Base-by-base conservation (phyloP, 306 rosid species). In the Dryas alaskensis region DNA sequence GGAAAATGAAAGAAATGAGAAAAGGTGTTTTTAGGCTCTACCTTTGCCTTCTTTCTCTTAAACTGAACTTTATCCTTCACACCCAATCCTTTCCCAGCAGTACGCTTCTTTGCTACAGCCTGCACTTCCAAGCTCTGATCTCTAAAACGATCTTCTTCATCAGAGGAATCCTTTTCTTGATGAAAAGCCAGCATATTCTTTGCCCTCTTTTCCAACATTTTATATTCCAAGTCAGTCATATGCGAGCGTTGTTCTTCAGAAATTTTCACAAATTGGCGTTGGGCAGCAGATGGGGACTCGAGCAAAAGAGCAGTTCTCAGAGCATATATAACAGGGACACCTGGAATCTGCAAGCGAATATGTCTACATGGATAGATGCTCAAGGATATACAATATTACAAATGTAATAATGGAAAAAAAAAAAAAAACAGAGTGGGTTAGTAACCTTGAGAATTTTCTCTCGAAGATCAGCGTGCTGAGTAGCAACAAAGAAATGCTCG, bases 1-100 rank as follows among this genome's bases (percentile, higher is more conserved):
- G 31, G 27, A 19, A 62, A 4, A 55, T 4, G 19, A 59, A 16
- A 55, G 16, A 46, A 31, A 62, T 19, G 48, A 31, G 44, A 31
- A 31, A 31, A 31, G 2, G 37, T 31, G 37, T 31, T 31, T 1
- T 6, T 9, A 66, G 10, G 81, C 8, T 31, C n/a, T 8, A 86
- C 97, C 97, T 93, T 93, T 47, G 96, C 87, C 77, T 42, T 91
- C 83, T 86, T 93, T 80, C 92, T 87, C 86, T 93, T 91, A 79
- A 89, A 91, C 73, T 84, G 89, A 74, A 82, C 86, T 82, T 72
- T 86, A 75, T 91, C 93, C 81, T 81, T 89, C 78, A 77, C 61
- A 19, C 54, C 87, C 66, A 57, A 22, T 67, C n/a, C 76, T 43
- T 54, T 83, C 67, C 76, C 85, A 47, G 69, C 7, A 59, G 60